phyloP scores from a whole-genome alignment of 768 basidiomycete species.

The Lactarius quietus region DNA sequence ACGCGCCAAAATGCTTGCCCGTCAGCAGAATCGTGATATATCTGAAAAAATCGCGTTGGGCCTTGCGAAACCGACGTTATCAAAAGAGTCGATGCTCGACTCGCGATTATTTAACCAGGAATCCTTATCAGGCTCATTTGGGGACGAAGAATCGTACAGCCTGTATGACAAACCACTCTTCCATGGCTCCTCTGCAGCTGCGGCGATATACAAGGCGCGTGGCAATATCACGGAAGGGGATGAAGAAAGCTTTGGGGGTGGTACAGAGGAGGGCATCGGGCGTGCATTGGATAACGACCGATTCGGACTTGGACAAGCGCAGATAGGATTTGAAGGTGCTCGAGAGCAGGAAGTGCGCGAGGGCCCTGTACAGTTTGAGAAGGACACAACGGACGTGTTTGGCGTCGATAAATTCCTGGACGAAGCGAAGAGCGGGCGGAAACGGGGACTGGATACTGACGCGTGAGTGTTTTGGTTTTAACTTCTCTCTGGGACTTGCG shows the following conservation, averaged over 20 bases:
- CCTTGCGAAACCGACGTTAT: constrained; percentile 91
- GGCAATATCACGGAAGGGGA: constrained; percentile 82
- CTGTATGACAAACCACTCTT: constrained; percentile 94
- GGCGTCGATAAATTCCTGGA: constrained; percentile 96
- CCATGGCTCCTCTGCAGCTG: constrained; percentile 92
- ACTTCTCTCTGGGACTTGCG: not conserved
- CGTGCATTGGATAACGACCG: constrained; percentile 91
- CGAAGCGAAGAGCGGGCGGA: constrained; percentile 93
- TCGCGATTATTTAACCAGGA: constrained; percentile 98
- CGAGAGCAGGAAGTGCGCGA: constrained; percentile 78
- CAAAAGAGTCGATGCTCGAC: constrained; percentile 97
- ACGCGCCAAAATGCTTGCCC: constrained; percentile 90
- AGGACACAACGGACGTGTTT: constrained; percentile 95
- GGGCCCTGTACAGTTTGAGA: constrained; percentile 98
- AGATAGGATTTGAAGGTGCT: constrained; percentile 89
- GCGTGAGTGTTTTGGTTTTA: constrained; percentile 44
- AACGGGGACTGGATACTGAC: constrained; percentile 77
- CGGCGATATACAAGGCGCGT: constrained; percentile 98
- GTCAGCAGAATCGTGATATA: constrained; percentile 97
- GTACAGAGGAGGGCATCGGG: constrained; percentile 92
- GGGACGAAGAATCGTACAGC: constrained; percentile 89
- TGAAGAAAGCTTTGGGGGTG: constrained; percentile 91
- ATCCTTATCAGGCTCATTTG: constrained; percentile 75
- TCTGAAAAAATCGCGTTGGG: constrained; percentile 99
- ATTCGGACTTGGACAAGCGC: constrained; percentile 82